Conservation (phyloP, 768 basidiomycete species). For the Lentinula sp. region DNA sequence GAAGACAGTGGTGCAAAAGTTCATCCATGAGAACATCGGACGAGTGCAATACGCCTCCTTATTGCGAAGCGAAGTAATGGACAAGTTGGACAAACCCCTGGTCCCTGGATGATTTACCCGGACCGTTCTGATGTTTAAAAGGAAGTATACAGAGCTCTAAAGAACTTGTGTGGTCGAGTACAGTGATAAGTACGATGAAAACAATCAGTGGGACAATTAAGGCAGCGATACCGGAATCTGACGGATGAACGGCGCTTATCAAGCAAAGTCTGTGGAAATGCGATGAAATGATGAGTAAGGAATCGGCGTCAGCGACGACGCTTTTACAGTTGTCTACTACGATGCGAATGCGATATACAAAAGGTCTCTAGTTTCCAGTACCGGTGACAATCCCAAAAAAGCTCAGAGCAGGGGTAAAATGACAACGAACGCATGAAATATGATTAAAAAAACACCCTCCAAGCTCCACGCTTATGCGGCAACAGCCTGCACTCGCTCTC, state of each 20-base stretch:
- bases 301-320: neutral
- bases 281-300: neutral
- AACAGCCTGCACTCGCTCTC: constrained; percentile 40
- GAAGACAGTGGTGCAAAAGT: constrained; percentile 76
- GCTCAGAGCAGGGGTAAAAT: neutral
- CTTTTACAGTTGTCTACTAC: neutral
- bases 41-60: neutral
- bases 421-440: neutral
- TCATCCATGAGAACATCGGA: constrained; percentile 59
- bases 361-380: neutral
- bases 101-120: too few relatives aligned
- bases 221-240: neutral
- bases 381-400: neutral
- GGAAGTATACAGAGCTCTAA: too few relatives aligned
- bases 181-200: neutral
- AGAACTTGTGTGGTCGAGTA: neutral
- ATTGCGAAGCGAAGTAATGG: neutral
- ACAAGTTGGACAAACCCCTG: too few relatives aligned
- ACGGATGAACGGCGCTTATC: neutral
- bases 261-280: neutral
- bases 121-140: too few relatives aligned
- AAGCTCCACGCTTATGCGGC: constrained; percentile 9
- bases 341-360: neutral
- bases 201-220: neutral
- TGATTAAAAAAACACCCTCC: neutral